phyloP scores from a whole-genome alignment of 164 flowering plant species.

The Umbellularia californica region DNA sequence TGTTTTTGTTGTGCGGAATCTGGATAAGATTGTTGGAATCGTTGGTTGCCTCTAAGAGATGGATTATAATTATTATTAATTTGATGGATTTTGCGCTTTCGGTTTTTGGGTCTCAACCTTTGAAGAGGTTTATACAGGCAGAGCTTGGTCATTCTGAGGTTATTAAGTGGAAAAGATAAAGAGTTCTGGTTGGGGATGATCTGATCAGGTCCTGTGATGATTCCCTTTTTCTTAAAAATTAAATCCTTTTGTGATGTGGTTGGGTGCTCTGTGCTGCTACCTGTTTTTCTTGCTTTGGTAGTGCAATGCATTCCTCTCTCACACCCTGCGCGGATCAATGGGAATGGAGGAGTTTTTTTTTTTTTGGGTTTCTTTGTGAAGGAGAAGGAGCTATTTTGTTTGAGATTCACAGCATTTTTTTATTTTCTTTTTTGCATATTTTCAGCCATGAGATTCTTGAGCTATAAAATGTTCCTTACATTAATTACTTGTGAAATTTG shows the following conservation, averaged over 20 bases:
- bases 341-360: neutral
- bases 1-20: neutral
- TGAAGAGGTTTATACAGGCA: neutral
- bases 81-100: too few relatives aligned
- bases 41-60: neutral
- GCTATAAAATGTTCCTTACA: neutral
- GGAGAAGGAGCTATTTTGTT: neutral
- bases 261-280: neutral
- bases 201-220: neutral
- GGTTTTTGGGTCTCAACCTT: neutral
- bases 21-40: neutral
- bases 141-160: neutral
- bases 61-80: too few relatives aligned
- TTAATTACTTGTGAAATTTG: neutral
- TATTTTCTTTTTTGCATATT: too few relatives aligned
- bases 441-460: neutral
- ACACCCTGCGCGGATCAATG: neutral
- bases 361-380: too few relatives aligned
- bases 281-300: neutral
- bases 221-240: neutral
- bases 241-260: too few relatives aligned
- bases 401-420: neutral
- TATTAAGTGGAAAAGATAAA: too few relatives aligned
- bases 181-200: neutral
- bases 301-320: neutral